These are phyloP conservation scores for Arthromyces matolae DNA, from an alignment of 768 basidiomycete genomes.

Conservation along the genomic window DNA sequence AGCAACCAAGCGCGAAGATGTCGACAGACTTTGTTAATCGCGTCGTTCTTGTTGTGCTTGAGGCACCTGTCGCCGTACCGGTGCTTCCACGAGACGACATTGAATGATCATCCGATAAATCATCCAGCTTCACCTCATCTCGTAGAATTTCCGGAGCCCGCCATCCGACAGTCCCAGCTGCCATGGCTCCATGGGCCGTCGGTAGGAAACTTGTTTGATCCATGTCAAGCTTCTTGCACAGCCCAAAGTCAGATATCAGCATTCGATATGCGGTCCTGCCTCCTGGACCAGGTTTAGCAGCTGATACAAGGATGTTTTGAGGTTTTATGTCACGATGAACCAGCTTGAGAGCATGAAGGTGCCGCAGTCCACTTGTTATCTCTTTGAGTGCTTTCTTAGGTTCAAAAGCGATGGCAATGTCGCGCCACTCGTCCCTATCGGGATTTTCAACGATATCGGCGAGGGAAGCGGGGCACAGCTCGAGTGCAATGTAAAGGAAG, in stretches of 20 bases:
- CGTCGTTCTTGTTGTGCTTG: constrained; percentile 46
- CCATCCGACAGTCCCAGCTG: constrained; percentile 95
- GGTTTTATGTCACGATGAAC: constrained; percentile 99
- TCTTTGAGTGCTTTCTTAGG: constrained; percentile 86
- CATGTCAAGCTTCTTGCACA: constrained; percentile 91
- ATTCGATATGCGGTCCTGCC: constrained; percentile 55
- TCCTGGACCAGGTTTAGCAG: constrained; percentile 50
- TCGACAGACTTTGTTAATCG: constrained; percentile 93
- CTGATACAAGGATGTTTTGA: constrained; percentile 91
- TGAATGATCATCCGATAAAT: constrained; percentile 62
- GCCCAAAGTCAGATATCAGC: constrained; percentile 95
- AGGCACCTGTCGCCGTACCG: constrained; percentile 41
- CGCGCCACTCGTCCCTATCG: constrained; percentile 61
- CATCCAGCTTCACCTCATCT: constrained; percentile 92
- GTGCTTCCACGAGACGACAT: constrained; percentile 66
- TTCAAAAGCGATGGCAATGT: constrained; percentile 75
- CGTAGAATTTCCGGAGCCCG: constrained; percentile 93
- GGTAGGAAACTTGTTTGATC: constrained; percentile 97
- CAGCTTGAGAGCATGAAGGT: constrained; percentile 91
- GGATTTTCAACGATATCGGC: constrained; percentile 85
- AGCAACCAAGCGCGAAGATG: constrained; percentile 92
- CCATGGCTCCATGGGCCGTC: constrained; percentile 84
- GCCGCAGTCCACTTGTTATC: constrained; percentile 82
- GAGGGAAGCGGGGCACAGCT: constrained; percentile 87
- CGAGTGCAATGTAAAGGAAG: constrained; percentile 97